These are phyloP conservation scores for Trichophyton simii DNA, from an alignment of 2,329 filamentous ascomycete genomes.

Conservation along the genomic window DNA sequence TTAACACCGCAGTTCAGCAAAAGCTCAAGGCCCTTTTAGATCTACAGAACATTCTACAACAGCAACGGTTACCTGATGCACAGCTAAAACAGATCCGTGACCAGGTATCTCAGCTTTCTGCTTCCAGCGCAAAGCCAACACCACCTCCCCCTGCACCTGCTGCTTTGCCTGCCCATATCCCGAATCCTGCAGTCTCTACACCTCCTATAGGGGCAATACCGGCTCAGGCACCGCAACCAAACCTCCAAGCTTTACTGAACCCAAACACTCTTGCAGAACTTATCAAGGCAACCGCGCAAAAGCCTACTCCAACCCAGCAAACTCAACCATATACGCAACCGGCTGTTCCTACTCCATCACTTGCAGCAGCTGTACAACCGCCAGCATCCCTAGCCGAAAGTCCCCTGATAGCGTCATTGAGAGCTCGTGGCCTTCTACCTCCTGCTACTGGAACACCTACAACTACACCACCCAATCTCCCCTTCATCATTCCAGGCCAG, in stretches of 20 bases:
- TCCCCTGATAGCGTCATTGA: slow-evolving; percentile 54
- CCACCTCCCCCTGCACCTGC: slow-evolving; percentile 8
- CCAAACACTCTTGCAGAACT: slow-evolving; percentile 33
- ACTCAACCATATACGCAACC: slow-evolving; percentile 43
- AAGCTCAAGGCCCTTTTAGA: slow-evolving; percentile 76
- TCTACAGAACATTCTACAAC: slow-evolving; percentile 67
- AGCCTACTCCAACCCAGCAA: slow-evolving; percentile 36
- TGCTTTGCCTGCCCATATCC: slow-evolving; percentile 19
- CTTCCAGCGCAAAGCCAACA: slow-evolving; percentile 11
- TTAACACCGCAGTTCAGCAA: slow-evolving; percentile 62
- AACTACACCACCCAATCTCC: slow-evolving; percentile 29
- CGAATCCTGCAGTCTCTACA: slow-evolving; percentile 4
- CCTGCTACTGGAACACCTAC: slow-evolving; percentile 34
- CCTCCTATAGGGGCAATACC: slow-evolving; percentile 7
- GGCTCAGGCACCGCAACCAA: slow-evolving; percentile 18
- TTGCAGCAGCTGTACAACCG: slow-evolving; percentile 23
- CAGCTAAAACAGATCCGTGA: slow-evolving; percentile 74
- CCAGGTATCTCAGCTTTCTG: slow-evolving; percentile 62
- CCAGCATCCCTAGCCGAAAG: slow-evolving; percentile 38
- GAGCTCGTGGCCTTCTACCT: slow-evolving; percentile 54
- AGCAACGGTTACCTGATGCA: slow-evolving; percentile 63
- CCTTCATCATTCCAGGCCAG: slow-evolving; percentile 31
- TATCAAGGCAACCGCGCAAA: slow-evolving; percentile 31
- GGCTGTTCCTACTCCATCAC: slow-evolving; percentile 38
- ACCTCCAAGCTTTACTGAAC: slow-evolving; percentile 26